phyloP scores from a whole-genome alignment of 108 stramenopile species.

The Skeletonema costatum region DNA sequence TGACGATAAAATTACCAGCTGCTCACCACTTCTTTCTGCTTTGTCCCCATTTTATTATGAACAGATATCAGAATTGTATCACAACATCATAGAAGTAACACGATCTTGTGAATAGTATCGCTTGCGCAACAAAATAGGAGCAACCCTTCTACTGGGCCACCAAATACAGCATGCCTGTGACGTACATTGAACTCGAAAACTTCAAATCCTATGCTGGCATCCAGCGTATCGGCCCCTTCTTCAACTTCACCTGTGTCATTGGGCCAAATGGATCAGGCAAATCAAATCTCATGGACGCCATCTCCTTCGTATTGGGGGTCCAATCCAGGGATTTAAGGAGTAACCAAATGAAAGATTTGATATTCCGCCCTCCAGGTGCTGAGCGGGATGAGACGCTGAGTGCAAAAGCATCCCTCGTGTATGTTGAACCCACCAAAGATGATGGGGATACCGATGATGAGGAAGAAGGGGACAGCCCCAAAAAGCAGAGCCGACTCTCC shows the following conservation, averaged over 20 bases:
- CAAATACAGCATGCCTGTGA: constrained; percentile 65
- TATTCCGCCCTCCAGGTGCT: constrained; percentile 82
- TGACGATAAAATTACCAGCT: too few relatives aligned
- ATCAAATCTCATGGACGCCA: constrained; percentile 84
- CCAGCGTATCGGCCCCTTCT: constrained; percentile 95
- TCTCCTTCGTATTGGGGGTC: constrained; percentile 96
- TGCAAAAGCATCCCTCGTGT: constrained; percentile 81
- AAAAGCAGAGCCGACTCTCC: constrained; percentile 30
- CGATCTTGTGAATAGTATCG: background rate
- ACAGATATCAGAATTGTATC: too few relatives aligned
- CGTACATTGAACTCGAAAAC: constrained; percentile 94
- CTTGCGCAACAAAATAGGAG: background rate
- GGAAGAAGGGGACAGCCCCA: constrained; percentile 17
- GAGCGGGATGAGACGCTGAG: constrained; percentile 40
- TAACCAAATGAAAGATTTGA: constrained; percentile 91
- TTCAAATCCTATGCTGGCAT: constrained; percentile 98
- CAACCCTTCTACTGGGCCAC: background rate
- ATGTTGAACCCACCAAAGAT: constrained; percentile 43
- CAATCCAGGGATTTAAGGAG: constrained; percentile 94
- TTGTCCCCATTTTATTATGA: too few relatives aligned
- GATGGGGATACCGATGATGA: constrained; percentile 36
- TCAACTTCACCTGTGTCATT: constrained; percentile 94
- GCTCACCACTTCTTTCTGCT: too few relatives aligned
- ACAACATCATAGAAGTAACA: constrained; percentile 6
- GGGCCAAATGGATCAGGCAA: constrained; percentile 97